Conservation (phyloP, 108 stramenopile species). For the Stephanodiscus minutulus region DNA sequence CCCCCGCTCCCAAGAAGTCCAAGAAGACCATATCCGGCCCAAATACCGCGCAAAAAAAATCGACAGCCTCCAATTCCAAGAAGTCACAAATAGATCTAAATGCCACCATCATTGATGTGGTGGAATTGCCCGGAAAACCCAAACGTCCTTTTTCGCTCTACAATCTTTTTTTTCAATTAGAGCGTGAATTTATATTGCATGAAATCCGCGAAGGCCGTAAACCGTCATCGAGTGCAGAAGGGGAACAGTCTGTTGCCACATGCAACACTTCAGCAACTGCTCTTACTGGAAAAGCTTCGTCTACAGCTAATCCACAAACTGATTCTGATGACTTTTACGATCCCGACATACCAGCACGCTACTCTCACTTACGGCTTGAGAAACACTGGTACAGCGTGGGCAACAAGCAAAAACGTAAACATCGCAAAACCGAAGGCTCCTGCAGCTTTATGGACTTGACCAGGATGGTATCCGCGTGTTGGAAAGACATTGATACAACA, state of each 20-base stretch:
- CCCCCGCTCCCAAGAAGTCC: background rate
- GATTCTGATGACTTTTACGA: conserved; percentile 2
- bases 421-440: conserved; percentile 45
- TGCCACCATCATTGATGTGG: background rate
- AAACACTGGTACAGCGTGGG: conserved; percentile 37
- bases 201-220: conserved; percentile 8
- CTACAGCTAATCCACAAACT: background rate
- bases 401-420: conserved; percentile 38
- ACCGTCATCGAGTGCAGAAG: background rate
- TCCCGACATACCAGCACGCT: conserved; percentile 30
- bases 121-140: conserved; percentile 19
- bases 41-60: background rate
- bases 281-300: background rate
- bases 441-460: conserved; percentile 44
- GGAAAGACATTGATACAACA: conserved; percentile 27
- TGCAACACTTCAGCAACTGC: background rate
- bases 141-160: conserved; percentile 46
- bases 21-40: background rate
- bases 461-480: conserved; percentile 43
- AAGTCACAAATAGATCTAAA: background rate
- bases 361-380: conserved; percentile 30
- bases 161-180: conserved; percentile 50
- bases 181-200: conserved; percentile 30
- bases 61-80: conserved; percentile 1
- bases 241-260: background rate